Conservation (phyloP, 116 monocot genomes). For the Papilionanthe hybrid region DNA sequence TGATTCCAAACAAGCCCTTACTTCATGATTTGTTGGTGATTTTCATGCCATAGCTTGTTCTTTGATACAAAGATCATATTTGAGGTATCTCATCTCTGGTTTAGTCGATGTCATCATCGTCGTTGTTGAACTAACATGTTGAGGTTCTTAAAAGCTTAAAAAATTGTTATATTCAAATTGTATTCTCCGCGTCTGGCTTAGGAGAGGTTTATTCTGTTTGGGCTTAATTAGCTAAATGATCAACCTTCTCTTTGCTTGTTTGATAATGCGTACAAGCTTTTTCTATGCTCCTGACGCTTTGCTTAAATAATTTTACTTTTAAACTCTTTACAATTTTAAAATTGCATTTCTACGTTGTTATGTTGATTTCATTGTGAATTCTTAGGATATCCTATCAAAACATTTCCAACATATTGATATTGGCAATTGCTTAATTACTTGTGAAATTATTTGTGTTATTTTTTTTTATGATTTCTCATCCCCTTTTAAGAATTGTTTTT, state of each 20-base stretch:
- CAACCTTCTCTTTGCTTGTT: no score
- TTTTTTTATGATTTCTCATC: neutral
- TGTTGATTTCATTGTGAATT: no score
- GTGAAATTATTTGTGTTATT: neutral
- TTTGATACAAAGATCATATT: constrained; percentile 2
- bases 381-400: neutral
- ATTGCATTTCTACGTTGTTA: neutral
- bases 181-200: no score
- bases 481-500: neutral
- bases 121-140: neutral
- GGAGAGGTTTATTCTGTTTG: no score
- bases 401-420: neutral
- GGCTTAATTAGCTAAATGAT: no score
- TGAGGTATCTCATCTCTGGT: neutral
- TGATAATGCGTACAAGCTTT: no score
- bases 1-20: no score
- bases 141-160: no score
- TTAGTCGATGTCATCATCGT: neutral
- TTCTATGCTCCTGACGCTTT: no score
- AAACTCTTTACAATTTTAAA: neutral
- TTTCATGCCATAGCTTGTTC: neutral
- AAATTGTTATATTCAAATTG: no score
- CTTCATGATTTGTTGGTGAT: neutral
- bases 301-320: neutral
- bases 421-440: neutral